phyloP scores from a whole-genome alignment of 1,139 yeast species.

The Saccharomyces hybrid region DNA sequence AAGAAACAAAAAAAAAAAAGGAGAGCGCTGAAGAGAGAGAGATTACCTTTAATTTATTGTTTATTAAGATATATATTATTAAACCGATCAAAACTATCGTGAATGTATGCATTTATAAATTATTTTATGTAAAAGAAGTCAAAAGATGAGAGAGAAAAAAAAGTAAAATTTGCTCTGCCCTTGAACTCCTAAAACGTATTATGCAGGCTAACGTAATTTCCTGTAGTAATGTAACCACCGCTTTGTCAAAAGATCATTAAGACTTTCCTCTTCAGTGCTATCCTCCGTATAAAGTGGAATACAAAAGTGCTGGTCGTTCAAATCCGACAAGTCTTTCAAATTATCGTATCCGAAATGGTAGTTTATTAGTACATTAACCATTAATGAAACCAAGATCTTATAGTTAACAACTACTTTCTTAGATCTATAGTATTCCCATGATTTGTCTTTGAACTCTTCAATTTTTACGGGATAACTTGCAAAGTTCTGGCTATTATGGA shows the following conservation, averaged over 20 bases:
- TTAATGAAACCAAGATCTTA: slow-evolving; percentile 33
- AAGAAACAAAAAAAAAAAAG: background rate
- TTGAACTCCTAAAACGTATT: too few relatives aligned
- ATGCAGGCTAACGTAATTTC: slow-evolving; percentile 14
- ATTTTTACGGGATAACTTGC: slow-evolving; percentile 12
- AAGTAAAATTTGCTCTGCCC: background rate
- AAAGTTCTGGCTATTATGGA: slow-evolving; percentile 19
- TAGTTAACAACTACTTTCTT: slow-evolving; percentile 30
- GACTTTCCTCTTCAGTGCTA: slow-evolving; percentile 9
- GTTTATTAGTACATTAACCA: slow-evolving; percentile 35
- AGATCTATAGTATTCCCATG: slow-evolving; percentile 23
- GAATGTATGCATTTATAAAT: background rate
- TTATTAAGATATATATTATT: background rate
- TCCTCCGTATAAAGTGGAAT: slow-evolving; percentile 15
- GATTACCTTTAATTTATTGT: background rate
- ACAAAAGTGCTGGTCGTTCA: slow-evolving; percentile 13
- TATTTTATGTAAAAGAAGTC: background rate
- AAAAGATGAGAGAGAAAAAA: background rate
- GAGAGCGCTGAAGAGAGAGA: background rate
- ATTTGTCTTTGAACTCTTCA: slow-evolving; percentile 11
- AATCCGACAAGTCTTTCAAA: slow-evolving; percentile 26
- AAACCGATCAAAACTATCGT: background rate
- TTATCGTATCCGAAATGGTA: slow-evolving; percentile 44
- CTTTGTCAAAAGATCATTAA: slow-evolving; percentile 17
- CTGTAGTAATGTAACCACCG: slow-evolving; percentile 28